A percentile compares a stretch with the other conserved stretches of the same genome.
These are phyloP conservation scores for Sonneratia caseolaris DNA, from an alignment of 345 rosid genomes.

Conservation along the genomic window DNA sequence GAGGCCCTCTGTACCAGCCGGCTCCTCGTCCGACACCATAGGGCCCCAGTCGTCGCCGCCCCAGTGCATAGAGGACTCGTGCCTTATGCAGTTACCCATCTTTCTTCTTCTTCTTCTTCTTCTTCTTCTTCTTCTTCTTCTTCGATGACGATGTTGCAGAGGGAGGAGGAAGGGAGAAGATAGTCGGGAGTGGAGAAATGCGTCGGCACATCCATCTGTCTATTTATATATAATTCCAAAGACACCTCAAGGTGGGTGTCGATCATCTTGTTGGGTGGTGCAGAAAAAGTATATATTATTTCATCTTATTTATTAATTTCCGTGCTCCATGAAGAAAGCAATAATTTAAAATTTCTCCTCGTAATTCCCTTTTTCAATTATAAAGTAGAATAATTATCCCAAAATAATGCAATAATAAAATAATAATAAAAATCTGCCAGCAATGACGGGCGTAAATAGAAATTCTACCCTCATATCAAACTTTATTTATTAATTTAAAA, in stretches of 20 bases:
- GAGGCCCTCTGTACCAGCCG: neutral
- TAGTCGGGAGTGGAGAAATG: neutral
- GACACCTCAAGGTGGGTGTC: neutral
- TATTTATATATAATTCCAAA: neutral
- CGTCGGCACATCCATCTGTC: neutral
- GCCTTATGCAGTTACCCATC: conserved; percentile 46
- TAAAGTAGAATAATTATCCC: too few species aligned
- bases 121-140: neutral
- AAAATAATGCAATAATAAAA: too few species aligned
- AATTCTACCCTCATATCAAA: too few species aligned
- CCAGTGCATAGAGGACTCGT: conserved; percentile 31
- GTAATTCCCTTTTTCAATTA: too few species aligned
- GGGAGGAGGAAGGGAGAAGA: neutral
- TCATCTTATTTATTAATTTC: too few species aligned
- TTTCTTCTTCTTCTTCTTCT: neutral
- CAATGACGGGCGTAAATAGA: too few species aligned
- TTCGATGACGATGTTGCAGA: neutral
- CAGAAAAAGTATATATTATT: neutral
- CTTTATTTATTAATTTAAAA: too few species aligned
- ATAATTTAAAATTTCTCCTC: too few species aligned
- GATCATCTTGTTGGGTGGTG: neutral
- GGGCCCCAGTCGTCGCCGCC: conserved; percentile 47
- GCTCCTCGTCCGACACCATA: neutral
- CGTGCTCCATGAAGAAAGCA: too few species aligned
- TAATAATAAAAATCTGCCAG: too few species aligned